These are phyloP conservation scores for Taphrina wiesneri DNA, from an alignment of 1,139 yeast genomes.

Conservation along the genomic window DNA sequence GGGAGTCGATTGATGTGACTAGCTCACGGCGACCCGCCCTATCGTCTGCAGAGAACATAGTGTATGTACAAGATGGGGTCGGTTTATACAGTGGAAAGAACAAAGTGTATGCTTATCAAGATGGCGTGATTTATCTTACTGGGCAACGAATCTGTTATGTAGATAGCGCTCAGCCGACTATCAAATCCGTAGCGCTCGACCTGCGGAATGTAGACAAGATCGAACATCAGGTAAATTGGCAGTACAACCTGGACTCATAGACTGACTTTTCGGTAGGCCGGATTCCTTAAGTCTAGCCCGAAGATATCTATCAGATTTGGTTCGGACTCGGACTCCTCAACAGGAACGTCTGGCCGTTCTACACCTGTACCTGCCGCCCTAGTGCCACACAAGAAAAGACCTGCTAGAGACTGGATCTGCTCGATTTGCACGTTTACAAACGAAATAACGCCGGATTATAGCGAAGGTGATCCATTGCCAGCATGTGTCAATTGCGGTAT, in stretches of 20 bases:
- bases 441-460: constrained; percentile 49
- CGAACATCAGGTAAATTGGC: constrained; percentile 52
- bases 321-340: background rate
- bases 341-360: constrained; percentile 14
- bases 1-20: constrained; percentile 53
- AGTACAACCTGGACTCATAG: constrained; percentile 44
- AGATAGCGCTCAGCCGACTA: constrained; percentile 53
- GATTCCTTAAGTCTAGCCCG: constrained; percentile 77
- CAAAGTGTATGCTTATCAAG: constrained; percentile 64
- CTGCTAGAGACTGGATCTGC: constrained; percentile 64
- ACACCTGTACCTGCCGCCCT: background rate
- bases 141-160: constrained; percentile 70
- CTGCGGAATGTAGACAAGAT: constrained; percentile 52
- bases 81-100: constrained; percentile 51
- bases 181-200: constrained; percentile 55
- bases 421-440: constrained; percentile 78
- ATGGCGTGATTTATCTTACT: constrained; percentile 78
- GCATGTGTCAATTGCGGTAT: constrained; percentile 80
- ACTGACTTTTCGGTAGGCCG: constrained; percentile 41
- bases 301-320: constrained; percentile 53
- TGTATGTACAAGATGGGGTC: constrained; percentile 45
- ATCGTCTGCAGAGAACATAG: constrained; percentile 51
- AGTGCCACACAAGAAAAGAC: background rate
- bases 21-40: constrained; percentile 54
- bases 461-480: constrained; percentile 51